Evolutionary conservation across 192 early-diverging fungal species (phyloP), one percentile per base, ranked within the genome.

Genomic region (Entomortierella parvispora): DNA sequence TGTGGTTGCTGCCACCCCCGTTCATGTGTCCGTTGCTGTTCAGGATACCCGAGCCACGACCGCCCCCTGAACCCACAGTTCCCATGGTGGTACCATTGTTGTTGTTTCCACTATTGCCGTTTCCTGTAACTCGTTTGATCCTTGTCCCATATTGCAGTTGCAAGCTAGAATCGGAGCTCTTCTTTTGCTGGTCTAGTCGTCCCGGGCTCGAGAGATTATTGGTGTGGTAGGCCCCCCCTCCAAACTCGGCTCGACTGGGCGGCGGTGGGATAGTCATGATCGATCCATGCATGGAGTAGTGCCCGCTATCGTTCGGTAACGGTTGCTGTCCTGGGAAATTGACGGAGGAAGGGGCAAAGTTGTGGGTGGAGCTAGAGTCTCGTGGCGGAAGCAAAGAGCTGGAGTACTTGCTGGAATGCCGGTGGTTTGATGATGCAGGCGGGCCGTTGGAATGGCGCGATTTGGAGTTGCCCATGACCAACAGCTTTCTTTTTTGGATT

Each of bases 401-500:
- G n/a, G n/a, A n/a, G n/a, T n/a, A n/a, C 50, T 23, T 28, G 28
- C 17, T 8, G 40, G 46, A 3, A 52, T 61, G 22, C 23, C 40
- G 40, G 34, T 40, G 29, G 67, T 77, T 7, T 68, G 72, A 20
- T 68, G 67, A 7, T 51, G 57, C 26, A 33, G 49, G 20, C 45
- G 44, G 46, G 32, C 43, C 49, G 34, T 60, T 37, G 44, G 64
- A 44, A 20, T 67, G 72, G 58, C 72, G 72, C 52, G 72, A 77
- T 46, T 62, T 77, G 22, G 44, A 51, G 64, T 75, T 75, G 28
- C 71, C 71, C 71, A 75, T 75, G 15, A 17, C 45, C 59, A 44
- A 40, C 37, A 5, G 12, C 37, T 40, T 40, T 40, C 12, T 40
- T 40, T 40, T 40, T 40, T 40, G 5, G 37, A 40, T 12, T 49